Base-by-base conservation (phyloP, 2,329 filamentous ascomycete genomes). In the Chaetomium sp. region DNA sequence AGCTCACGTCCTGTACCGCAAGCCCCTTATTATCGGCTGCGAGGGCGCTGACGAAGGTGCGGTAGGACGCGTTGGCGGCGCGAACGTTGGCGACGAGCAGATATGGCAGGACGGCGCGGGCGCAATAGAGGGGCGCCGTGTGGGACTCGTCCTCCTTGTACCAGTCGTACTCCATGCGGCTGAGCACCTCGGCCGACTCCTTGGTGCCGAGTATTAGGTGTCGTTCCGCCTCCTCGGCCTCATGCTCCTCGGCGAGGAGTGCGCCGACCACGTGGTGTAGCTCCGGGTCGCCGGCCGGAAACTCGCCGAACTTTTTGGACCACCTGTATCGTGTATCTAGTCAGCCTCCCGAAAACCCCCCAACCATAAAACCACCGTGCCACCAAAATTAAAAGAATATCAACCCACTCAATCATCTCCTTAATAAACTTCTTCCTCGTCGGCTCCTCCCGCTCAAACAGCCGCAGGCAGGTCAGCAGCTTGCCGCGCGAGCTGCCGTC, bases 391-490 rank as follows among this genome's bases (percentile, higher is more conserved):
- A 25, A 59, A 42, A 47, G 31, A 42, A 42, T 16, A 35, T 5
- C 2, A 38, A 79, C 87, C 68, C 78, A 91, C 85, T 84, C 85
- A 70, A 97, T 87, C 75, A 93, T 90, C 75, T 97, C 93, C 27
- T 85, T 87, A 50, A 98, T 90, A 74, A 93, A 97, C 78, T 92
- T 92, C 86, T 97, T 98, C 74, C 93, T 86, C 62, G 91, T 96
- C 3, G 94, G 94, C 79, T 99, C 95, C 60, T 90, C 88, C 29
- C 85, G 80, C 16, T 90, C 87, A 72, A 99, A 98, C 45, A 93
- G 83, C 62, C 92, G 85, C 74, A 99, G 78, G 57, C 96, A 85
- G 23, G 89, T 89, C 72, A 98, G 80, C 62, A 98, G 79, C 68
- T 90, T 85, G 67, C 88, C 90, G 78, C 92, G 92, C 76, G 85